Conservation (phyloP, 805 yeast genomes). For the Candida silvicultrix region DNA sequence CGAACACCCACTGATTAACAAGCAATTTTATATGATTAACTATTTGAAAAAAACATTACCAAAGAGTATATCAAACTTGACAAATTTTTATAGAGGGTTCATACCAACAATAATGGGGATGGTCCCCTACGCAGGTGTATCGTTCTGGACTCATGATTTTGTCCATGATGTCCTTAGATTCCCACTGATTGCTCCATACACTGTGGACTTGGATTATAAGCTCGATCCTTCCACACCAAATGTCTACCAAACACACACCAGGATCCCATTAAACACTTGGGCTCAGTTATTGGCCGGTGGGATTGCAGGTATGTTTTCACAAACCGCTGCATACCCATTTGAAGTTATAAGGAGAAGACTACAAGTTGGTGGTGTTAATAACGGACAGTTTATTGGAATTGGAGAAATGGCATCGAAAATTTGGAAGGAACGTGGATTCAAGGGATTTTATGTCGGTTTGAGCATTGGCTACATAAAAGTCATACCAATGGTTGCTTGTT, state of each 20-base stretch:
- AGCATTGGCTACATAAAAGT: slow-evolving; percentile 94
- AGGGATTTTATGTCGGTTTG: slow-evolving; percentile 91
- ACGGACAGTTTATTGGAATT: slow-evolving; percentile 50
- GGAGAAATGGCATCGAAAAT: slow-evolving; percentile 51
- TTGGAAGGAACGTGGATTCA: slow-evolving; percentile 66
- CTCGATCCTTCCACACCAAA: neutral
- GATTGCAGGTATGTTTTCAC: slow-evolving; percentile 90
- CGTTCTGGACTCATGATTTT: slow-evolving; percentile 89
- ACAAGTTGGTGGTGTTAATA: slow-evolving; percentile 85
- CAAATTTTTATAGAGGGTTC: slow-evolving; percentile 89
- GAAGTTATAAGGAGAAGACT: slow-evolving; percentile 91
- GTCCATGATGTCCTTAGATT: slow-evolving; percentile 82
- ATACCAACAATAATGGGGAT: slow-evolving; percentile 91
- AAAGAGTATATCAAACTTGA: slow-evolving; percentile 9
- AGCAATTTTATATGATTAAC: slow-evolving; percentile 15
- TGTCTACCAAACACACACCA: slow-evolving; percentile 20
- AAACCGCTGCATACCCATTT: slow-evolving; percentile 94
- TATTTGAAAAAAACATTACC: slow-evolving; percentile 17
- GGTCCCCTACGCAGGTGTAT: slow-evolving; percentile 97
- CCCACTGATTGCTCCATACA: slow-evolving; percentile 43
- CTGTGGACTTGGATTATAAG: slow-evolving; percentile 27
- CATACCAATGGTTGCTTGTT: slow-evolving; percentile 95
- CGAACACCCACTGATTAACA: slow-evolving; percentile 18
- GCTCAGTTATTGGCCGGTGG: slow-evolving; percentile 96
- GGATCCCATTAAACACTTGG: slow-evolving; percentile 77